Percentiles rank a stretch among this genome's conserved stretches.
phyloP scores from a whole-genome alignment of 2,329 filamentous ascomycete genomes.

The Aspergillus intermedius region DNA sequence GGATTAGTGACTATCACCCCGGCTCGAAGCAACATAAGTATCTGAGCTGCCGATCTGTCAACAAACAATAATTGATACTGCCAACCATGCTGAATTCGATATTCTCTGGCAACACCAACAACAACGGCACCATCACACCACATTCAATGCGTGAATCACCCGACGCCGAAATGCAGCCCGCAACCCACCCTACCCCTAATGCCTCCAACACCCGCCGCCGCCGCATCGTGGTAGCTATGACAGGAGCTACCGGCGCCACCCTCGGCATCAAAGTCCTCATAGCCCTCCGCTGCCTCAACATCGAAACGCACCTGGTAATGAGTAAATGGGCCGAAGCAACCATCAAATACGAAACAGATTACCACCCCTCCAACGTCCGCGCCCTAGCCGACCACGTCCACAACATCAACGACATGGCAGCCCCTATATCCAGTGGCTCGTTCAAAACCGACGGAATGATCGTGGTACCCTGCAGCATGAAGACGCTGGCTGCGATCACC shows the following conservation, averaged over 20 bases:
- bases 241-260: conserved; percentile 45
- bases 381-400: conserved; percentile 36
- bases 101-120: conserved; percentile 9
- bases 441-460: conserved; percentile 44
- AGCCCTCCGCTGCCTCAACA: conserved; percentile 35
- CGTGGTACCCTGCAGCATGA: conserved; percentile 45
- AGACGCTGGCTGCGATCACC: conserved; percentile 41
- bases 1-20: neutral
- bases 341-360: conserved; percentile 43
- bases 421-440: conserved; percentile 41
- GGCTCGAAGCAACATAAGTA: neutral
- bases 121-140: conserved; percentile 7
- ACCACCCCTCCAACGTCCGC: conserved; percentile 29
- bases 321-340: conserved; percentile 46
- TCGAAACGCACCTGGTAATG: conserved; percentile 46
- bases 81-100: conserved; percentile 10
- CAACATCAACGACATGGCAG: conserved; percentile 40
- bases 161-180: neutral
- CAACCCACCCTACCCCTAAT: neutral
- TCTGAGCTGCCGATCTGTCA: neutral
- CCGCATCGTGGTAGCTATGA: conserved; percentile 45
- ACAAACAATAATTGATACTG: neutral
- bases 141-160: conserved; percentile 12
- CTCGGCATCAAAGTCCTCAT: conserved; percentile 39
- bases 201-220: conserved; percentile 6